Evolutionary conservation across 2,329 filamentous ascomycete species (phyloP).

Genomic region (Colletotrichum zoysiae): DNA sequence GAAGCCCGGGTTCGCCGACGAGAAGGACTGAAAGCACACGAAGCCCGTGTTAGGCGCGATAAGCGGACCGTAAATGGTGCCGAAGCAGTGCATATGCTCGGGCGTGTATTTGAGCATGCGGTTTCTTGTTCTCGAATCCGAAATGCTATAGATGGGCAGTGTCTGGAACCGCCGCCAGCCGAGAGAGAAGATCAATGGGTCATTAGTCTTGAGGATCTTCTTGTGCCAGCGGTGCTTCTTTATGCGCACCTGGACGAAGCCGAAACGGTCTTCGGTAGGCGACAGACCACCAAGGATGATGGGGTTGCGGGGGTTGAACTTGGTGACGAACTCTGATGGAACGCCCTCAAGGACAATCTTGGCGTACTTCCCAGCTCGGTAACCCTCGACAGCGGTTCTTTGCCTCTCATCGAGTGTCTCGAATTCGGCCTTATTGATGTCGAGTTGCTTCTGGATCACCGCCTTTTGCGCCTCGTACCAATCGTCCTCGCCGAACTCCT

Average conservation of each 20-base stretch:
- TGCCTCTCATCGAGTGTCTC: slow-evolving; percentile 87
- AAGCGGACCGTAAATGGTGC: slow-evolving; percentile 93
- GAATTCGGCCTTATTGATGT: slow-evolving; percentile 96
- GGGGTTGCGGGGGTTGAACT: slow-evolving; percentile 85
- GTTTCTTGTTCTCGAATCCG: slow-evolving; percentile 92
- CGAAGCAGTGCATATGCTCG: slow-evolving; percentile 99
- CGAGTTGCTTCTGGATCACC: slow-evolving; percentile 91
- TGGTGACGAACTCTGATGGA: slow-evolving; percentile 87
- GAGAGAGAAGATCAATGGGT: slow-evolving; percentile 95
- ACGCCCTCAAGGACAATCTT: slow-evolving; percentile 91
- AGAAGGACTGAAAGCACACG: slow-evolving; percentile 91
- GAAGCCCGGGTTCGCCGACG: slow-evolving; percentile 87
- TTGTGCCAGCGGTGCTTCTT: slow-evolving; percentile 99
- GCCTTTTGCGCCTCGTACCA: slow-evolving; percentile 99
- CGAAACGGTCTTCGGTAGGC: slow-evolving; percentile 94
- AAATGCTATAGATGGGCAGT: slow-evolving; percentile 93
- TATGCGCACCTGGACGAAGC: slow-evolving; percentile 94
- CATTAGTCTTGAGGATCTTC: slow-evolving; percentile 98
- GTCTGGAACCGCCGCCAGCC: slow-evolving; percentile 97
- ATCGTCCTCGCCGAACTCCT: slow-evolving; percentile 95
- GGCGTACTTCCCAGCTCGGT: slow-evolving; percentile 91
- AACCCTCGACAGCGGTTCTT: slow-evolving; percentile 87
- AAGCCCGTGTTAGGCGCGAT: slow-evolving; percentile 97
- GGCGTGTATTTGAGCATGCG: slow-evolving; percentile 99
- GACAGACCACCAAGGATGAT: slow-evolving; percentile 92